Evolutionary conservation across 139 green algal genomes (phyloP), one percentile per base, ranked within the genome.

Genomic region (Astrephomene gubernaculifera): DNA sequence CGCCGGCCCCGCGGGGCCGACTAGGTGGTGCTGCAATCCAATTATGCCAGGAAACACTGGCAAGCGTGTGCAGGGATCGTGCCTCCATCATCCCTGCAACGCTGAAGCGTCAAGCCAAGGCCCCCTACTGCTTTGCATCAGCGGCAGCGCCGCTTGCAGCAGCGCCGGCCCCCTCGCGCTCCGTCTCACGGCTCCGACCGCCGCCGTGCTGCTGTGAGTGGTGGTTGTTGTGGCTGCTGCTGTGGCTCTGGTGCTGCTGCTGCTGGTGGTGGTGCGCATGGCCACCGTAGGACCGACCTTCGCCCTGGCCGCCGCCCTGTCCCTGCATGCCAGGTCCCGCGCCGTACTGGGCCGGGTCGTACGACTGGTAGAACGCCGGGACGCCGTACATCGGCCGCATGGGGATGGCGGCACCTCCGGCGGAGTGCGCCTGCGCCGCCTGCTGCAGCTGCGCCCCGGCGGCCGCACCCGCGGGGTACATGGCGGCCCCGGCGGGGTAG

Each of bases 321-420:
- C 27, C 21, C 70, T 78, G 70, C 43, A 78, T 43, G 39, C 70
- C 70, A 6, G 41, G 70, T 2, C 54, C 54, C 4, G 78, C 45
- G 21, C 10, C 79, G 45, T 76, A 76, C 45, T 76, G 79, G 1
- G 64, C 39, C 25, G 43, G 44, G 3, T 85, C 63, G 31, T 68
- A 68, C 22, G 17, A 3, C 27, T n/a, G 44, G 45, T 69, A 85
- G 63, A 72, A 75, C 27, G 73, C 33, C 7, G 41, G 79, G 31
- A 75, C 33, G 45, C 61, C 78, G 61, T 76, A 85, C 63, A 75
- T 68, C 9, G 63, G 64, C 38, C 63, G 63, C 79, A 85, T 75
- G 36, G 79, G 29, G 8, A 74, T 74, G 25, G 57, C 75, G 60
- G 24, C 27, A 12, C 73, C 73, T 12, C 5, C 54, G 35, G 53